These are phyloP conservation scores for Arabidopsis lyrata DNA, from an alignment of 441 rosid genomes.

Conservation along the genomic window DNA sequence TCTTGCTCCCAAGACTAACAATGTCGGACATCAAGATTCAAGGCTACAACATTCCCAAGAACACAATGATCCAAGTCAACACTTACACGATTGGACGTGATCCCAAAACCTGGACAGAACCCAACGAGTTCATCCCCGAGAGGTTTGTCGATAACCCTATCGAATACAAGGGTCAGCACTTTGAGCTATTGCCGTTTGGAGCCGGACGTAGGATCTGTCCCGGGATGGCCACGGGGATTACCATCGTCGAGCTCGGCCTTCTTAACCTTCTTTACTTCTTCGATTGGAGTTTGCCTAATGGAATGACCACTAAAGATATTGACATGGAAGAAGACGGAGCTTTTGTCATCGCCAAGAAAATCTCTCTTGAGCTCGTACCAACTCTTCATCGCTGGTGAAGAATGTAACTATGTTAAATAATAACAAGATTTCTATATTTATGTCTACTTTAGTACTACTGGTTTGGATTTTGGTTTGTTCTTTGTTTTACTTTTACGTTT, in stretches of 20 bases:
- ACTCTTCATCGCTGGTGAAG: slow-evolving; percentile 44
- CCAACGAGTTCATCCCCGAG: slow-evolving; percentile 34
- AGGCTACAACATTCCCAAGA: slow-evolving; percentile 45
- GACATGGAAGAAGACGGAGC: slow-evolving; percentile 52
- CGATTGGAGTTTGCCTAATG: slow-evolving; percentile 44
- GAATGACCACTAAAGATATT: slow-evolving; percentile 35
- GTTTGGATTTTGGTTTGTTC: not conserved
- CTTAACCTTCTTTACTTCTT: slow-evolving; percentile 36
- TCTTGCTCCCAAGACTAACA: slow-evolving; percentile 37
- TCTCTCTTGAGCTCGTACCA: slow-evolving; percentile 32
- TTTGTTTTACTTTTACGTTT: not conserved
- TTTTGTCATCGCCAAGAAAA: slow-evolving; percentile 35
- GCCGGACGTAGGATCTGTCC: slow-evolving; percentile 44
- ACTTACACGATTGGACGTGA: slow-evolving; percentile 39
- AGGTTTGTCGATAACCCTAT: slow-evolving; percentile 27
- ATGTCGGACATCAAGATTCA: slow-evolving; percentile 32
- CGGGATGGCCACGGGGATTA: slow-evolving; percentile 29
- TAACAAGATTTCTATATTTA: not conserved
- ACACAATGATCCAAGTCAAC: slow-evolving; percentile 43
- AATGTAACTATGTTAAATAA: not conserved
- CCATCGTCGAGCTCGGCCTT: slow-evolving; percentile 32
- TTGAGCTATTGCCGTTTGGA: slow-evolving; percentile 52
- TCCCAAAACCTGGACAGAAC: slow-evolving; percentile 30
- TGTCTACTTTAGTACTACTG: not conserved
- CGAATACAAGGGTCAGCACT: slow-evolving; percentile 31